These are phyloP conservation scores for Aspergillus sp. DNA, from an alignment of 2,329 filamentous ascomycete genomes.

Conservation along the genomic window DNA sequence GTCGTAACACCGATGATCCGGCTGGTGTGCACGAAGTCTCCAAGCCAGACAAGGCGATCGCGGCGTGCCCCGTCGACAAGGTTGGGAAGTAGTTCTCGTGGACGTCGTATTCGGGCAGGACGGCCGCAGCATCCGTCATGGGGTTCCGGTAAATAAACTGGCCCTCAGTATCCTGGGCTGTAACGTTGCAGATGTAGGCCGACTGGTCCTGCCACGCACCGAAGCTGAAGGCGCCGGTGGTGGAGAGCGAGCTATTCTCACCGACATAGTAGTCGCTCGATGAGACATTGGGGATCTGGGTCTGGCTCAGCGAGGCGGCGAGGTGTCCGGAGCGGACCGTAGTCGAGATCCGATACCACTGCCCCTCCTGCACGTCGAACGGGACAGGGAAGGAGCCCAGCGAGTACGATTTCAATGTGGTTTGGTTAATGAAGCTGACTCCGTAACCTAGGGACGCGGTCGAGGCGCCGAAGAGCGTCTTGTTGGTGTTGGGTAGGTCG, in stretches of 20 bases:
- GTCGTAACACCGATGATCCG: slow-evolving; percentile 4
- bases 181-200: slow-evolving; percentile 3
- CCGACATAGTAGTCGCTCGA: not conserved
- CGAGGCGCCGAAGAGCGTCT: slow-evolving; percentile 2
- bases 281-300: not conserved
- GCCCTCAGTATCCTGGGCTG: slow-evolving; percentile 1
- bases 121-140: slow-evolving; percentile 1
- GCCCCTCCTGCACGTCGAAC: slow-evolving; percentile 1
- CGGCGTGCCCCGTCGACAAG: slow-evolving; percentile 29
- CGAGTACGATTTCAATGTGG: slow-evolving; percentile 1
- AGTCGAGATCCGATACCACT: not conserved
- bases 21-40: slow-evolving; percentile 38
- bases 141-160: slow-evolving; percentile 3
- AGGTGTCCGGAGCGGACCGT: not conserved
- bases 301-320: slow-evolving; percentile 3
- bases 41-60: slow-evolving; percentile 44
- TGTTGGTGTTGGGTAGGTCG: slow-evolving; percentile 3
- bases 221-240: slow-evolving; percentile 6
- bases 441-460: slow-evolving; percentile 4
- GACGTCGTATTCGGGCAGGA: slow-evolving; percentile 4
- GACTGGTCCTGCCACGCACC: slow-evolving; percentile 4
- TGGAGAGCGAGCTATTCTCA: not conserved
- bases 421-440: slow-evolving; percentile 5
- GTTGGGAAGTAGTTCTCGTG: slow-evolving; percentile 3
- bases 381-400: slow-evolving; percentile 1